Evolutionary conservation across 441 rosid species (phyloP), one percentile per base, ranked within the genome.

Genomic region (Euphorbia schlechtendalii): DNA sequence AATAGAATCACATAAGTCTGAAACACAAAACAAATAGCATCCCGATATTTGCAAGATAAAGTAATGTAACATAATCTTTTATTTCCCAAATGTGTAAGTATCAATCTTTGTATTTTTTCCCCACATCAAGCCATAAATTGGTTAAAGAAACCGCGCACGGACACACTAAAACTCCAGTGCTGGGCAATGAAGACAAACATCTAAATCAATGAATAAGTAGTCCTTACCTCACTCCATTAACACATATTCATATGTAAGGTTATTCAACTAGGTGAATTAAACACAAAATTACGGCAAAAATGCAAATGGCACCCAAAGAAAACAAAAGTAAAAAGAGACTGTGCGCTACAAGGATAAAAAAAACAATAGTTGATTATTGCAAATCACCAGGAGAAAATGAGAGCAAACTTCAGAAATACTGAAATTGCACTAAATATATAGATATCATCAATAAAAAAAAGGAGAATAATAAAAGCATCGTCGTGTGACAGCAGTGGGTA

Each of bases 91-190:
- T 30, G 51, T 14, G 49, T n/a, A 32, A 51, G 32, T 32, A 20
- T 18, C 13, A 20, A 15, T 45, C 21, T 27, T n/a, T 3, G 2
- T 15, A 14, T n/a, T 25, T 13, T 27, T 25, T 25, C 34, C 59
- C 53, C n/a, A 2, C 24, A n/a, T 17, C 56, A n/a, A 34, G 18
- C 45, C 41, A 43, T 43, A 28, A 7, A 25, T 8, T 34, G 14
- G 24, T 51, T 32, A 67, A 48, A 32, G 20, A 52, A 8, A 7
- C n/a, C 25, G 36, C 25, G 43, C 57, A 36, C 59, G 36, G 51
- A 36, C 59, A 24, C 59, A 13, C 12, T 40, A 61, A 15, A 61
- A 36, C 18, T 52, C 62, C 66, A 61, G 46, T 30, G 46, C 22
- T 30, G 32, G 8, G 38, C 32, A 64, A 51, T 15, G 18, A 38